phyloP scores from a whole-genome alignment of 2,329 filamentous ascomycete species.

The Sporothrix curviconia region DNA sequence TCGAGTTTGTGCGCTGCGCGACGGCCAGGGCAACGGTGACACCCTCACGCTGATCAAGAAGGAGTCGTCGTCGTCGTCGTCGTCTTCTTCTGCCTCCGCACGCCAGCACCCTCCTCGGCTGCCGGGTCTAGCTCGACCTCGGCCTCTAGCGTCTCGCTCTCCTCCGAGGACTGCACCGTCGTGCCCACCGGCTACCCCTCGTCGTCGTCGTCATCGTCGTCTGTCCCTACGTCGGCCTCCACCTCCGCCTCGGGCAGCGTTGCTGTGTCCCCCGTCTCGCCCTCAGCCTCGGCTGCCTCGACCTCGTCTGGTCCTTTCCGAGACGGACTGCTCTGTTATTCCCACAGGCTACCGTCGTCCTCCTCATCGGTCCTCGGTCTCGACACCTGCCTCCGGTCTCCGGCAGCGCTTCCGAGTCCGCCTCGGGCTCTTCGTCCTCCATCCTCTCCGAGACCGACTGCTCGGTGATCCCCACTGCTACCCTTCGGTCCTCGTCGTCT shows the following conservation, averaged over 20 bases:
- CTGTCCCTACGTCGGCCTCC: too few relatives aligned
- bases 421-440: too few relatives aligned
- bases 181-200: not conserved
- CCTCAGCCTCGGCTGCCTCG: not conserved
- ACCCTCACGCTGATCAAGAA: slow-evolving; percentile 25
- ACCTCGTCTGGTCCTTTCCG: not conserved
- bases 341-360: too few relatives aligned
- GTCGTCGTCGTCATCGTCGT: not conserved
- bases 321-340: too few relatives aligned
- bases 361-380: not conserved
- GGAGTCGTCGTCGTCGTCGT: not conserved
- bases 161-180: not conserved
- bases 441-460: too few relatives aligned
- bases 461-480: too few relatives aligned
- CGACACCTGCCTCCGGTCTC: not conserved
- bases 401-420: not conserved
- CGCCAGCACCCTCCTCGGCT: not conserved
- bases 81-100: not conserved
- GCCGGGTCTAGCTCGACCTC: not conserved
- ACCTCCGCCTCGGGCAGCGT: too few relatives aligned
- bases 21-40: slow-evolving; percentile 33
- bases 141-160: not conserved
- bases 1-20: slow-evolving; percentile 36
- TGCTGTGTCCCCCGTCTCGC: too few relatives aligned
- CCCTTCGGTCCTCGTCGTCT: too few relatives aligned